Base-by-base conservation (phyloP, 2,329 filamentous ascomycete species). In the Trichoderma atroviride region DNA sequence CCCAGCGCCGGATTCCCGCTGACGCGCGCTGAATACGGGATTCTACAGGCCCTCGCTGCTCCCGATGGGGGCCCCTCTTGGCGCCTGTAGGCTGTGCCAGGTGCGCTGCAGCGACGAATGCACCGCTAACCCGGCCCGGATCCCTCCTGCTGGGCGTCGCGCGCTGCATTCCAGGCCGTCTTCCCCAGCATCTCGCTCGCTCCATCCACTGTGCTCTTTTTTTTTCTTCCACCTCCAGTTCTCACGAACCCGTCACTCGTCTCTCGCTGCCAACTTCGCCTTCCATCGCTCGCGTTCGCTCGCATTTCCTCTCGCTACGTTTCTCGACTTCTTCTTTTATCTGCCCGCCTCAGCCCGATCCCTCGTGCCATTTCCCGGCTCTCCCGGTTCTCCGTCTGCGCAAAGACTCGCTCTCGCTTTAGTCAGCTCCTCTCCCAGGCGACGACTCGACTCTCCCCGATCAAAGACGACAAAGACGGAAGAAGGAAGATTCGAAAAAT, bases 21-120 rank as follows among this genome's bases (percentile, higher is more conserved):
- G 57, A 61, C 65, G 65, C 43, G 40, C 31, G 35, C 64, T 68
- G 64, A 68, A 68, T 68, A 68, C 64, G 64, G 64, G 64, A 52
- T 52, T 52, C 56, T 43, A 68, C 56, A 59, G 56, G 64, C 64
- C 55, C 64, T 68, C 63, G 63, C 47, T 58, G 63, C 63, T 66
- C 63, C 63, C 31, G 63, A 66, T 47, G 63, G 62, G 62, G 53
- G 63, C 53, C n/a, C 27, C 33, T 57, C 63, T 58, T 66, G 47
- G 63, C 63, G 63, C 63, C 55, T 43, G 63, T 22, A 56, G 63
- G 63, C 63, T 66, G 63, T 66, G 63, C n/a, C 63, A 33, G 37
- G 5, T 57, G 62, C 27, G 62, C 62, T 43, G 27, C 62, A 66
- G 53, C 27, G 53, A 50, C 47, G 47, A 50, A 50, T 50, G 58